Conservation (phyloP, 2,329 filamentous ascomycete species). For the Phoma sp. region DNA sequence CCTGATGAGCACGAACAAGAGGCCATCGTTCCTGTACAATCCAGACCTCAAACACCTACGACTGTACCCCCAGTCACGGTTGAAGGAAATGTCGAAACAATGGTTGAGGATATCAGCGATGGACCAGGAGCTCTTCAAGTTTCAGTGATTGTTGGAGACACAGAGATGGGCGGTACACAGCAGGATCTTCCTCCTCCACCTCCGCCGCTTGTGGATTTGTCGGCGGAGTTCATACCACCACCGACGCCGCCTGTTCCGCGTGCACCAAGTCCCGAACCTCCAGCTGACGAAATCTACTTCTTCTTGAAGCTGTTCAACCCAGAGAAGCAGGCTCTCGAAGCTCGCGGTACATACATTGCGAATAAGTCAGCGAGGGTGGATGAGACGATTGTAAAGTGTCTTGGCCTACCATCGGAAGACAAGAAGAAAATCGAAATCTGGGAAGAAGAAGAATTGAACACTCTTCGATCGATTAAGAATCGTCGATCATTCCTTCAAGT, state of each 20-base stretch:
- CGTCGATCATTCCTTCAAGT: conserved; percentile 43
- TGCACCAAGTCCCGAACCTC: conserved; percentile 27
- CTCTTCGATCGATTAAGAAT: conserved; percentile 35
- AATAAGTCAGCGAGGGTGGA: conserved; percentile 43
- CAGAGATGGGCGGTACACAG: conserved; percentile 46
- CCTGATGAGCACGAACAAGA: conserved; percentile 40
- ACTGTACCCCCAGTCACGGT: neutral
- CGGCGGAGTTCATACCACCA: conserved; percentile 19
- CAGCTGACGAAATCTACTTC: conserved; percentile 47
- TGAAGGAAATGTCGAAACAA: conserved; percentile 26
- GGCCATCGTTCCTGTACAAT: conserved; percentile 4
- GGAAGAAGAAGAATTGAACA: conserved; percentile 52
- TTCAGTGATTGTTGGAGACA: conserved; percentile 33
- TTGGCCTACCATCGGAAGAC: conserved; percentile 38
- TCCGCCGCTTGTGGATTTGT: conserved; percentile 29
- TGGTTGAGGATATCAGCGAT: conserved; percentile 30
- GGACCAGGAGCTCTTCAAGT: conserved; percentile 1
- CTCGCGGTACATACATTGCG: conserved; percentile 42
- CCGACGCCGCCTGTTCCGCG: conserved; percentile 27
- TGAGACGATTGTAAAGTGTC: conserved; percentile 36
- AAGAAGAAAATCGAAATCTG: conserved; percentile 56
- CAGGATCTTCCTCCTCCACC: conserved; percentile 33
- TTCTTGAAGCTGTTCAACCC: conserved; percentile 50
- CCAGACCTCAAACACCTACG: conserved; percentile 9
- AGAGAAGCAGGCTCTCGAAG: conserved; percentile 41